Conservation (phyloP, 31 red algal species). For the Pterothamnion heteromorphum region DNA sequence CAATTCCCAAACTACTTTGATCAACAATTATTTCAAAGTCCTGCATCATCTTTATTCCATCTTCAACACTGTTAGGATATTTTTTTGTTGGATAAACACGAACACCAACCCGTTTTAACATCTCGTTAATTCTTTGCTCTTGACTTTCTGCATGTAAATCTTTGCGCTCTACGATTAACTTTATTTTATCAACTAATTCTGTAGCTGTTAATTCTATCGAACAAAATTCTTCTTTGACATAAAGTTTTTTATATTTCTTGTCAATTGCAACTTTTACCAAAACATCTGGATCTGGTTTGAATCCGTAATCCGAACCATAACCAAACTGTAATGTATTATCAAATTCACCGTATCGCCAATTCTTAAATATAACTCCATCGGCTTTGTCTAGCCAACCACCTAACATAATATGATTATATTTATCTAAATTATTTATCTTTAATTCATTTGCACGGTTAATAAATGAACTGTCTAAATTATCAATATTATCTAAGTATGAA, state of each 20-base stretch:
- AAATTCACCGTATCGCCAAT: neutral
- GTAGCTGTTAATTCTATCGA: neutral
- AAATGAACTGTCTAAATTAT: neutral
- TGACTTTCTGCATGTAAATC: neutral
- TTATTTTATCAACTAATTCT: neutral
- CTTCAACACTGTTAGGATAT: neutral
- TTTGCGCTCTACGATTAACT: neutral
- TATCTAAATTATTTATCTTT: neutral
- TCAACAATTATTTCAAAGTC: neutral
- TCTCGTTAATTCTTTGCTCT: neutral
- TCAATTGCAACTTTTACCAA: neutral
- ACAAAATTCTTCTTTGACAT: neutral
- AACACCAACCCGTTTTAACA: no score
- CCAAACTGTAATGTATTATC: neutral
- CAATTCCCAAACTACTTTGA: neutral
- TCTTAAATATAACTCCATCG: neutral
- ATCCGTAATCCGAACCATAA: neutral
- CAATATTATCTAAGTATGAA: neutral
- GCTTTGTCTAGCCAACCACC: neutral
- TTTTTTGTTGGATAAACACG: neutral
- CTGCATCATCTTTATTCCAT: neutral
- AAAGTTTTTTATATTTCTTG: neutral
- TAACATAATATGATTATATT: neutral
- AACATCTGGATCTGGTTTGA: neutral
- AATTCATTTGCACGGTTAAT: neutral